These are phyloP conservation scores for Psophocarpus tetragonolobus DNA, from an alignment of 306 rosid genomes.

Conservation along the genomic window DNA sequence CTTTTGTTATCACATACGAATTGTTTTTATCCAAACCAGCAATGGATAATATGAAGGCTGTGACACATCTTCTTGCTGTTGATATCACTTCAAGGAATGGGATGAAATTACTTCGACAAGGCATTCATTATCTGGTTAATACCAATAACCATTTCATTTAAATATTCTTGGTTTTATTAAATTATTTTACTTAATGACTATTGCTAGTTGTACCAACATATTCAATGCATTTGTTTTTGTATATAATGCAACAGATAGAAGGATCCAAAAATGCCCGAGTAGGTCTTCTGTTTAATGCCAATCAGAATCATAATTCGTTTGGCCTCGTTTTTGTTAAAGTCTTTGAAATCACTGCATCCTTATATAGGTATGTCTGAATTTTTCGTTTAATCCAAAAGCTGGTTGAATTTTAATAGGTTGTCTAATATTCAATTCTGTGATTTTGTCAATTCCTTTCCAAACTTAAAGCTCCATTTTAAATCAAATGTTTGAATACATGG, in stretches of 20 bases:
- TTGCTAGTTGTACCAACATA: not conserved
- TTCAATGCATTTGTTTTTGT: not conserved
- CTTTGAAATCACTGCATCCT: constrained; percentile 69
- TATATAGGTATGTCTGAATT: constrained; percentile 62
- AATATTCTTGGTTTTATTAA: too few species aligned
- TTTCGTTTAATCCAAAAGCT: too few species aligned
- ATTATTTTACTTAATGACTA: not conserved
- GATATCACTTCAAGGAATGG: constrained; percentile 70
- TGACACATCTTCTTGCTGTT: constrained; percentile 86
- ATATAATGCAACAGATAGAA: constrained; percentile 59
- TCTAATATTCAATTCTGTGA: constrained; percentile 30
- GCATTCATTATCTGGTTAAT: constrained; percentile 78
- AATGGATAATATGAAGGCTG: constrained; percentile 79
- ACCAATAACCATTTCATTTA: too few species aligned
- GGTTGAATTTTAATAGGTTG: constrained; percentile 18
- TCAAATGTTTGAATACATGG: constrained; percentile 31
- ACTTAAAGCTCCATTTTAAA: constrained; percentile 3
- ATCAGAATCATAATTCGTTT: constrained; percentile 50
- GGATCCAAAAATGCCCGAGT: constrained; percentile 76
- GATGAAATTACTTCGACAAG: constrained; percentile 72
- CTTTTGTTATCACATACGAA: constrained; percentile 35
- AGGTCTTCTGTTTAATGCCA: constrained; percentile 70
- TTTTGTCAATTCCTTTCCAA: not conserved
- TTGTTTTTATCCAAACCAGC: constrained; percentile 55
- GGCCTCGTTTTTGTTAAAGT: constrained; percentile 65